Conservation (phyloP, 768 basidiomycete species). For the Leccinum boreale region DNA sequence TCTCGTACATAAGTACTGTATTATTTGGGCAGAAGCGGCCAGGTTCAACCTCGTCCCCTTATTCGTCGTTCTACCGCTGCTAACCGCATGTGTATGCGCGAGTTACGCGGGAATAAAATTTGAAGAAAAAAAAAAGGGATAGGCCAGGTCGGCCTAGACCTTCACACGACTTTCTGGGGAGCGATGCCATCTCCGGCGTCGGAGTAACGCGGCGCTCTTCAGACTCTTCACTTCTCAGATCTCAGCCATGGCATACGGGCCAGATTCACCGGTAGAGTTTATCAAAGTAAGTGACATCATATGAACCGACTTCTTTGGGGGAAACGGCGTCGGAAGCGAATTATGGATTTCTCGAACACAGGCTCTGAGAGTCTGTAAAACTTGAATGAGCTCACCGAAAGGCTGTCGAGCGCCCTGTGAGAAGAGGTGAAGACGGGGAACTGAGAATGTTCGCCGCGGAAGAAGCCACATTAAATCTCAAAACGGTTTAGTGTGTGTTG, state of each 20-base stretch:
- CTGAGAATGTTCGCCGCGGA: conserved; percentile 3
- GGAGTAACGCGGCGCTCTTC: background rate
- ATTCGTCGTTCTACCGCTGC: background rate
- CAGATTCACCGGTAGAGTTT: background rate
- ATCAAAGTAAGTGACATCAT: background rate
- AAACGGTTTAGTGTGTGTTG: conserved; percentile 19
- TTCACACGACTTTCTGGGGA: too few relatives aligned
- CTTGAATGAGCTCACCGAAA: background rate
- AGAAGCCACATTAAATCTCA: background rate
- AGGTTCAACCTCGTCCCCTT: too few relatives aligned
- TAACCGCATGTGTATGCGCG: background rate
- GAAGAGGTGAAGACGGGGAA: conserved; percentile 13
- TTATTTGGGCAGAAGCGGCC: too few relatives aligned
- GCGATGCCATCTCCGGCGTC: too few relatives aligned
- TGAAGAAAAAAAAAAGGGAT: too few relatives aligned
- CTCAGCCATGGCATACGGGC: too few relatives aligned
- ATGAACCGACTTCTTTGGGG: background rate
- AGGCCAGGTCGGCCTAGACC: too few relatives aligned
- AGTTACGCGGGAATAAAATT: background rate
- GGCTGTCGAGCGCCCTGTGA: conserved; percentile 6
- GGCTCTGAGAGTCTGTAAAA: background rate
- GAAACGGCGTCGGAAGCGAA: background rate
- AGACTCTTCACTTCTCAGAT: background rate
- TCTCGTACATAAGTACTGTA: too few relatives aligned
- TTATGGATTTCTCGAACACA: background rate